Conservation (phyloP, 225 moss, liverwort and hornwort genomes). For the Pleurozium schreberi region DNA sequence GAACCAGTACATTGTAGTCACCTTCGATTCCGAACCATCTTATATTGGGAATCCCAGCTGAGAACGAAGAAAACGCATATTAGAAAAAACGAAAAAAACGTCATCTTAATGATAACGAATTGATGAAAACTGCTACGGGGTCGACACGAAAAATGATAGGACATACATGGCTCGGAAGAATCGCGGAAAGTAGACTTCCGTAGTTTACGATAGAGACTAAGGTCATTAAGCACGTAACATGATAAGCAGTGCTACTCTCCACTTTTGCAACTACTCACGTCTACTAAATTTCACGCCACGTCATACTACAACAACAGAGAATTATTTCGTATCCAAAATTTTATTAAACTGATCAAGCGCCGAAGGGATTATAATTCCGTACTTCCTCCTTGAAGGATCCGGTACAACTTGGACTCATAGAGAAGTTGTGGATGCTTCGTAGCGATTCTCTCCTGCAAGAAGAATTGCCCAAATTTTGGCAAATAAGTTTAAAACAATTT, state of each 20-base stretch:
- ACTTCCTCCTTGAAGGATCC: slow-evolving; percentile 99
- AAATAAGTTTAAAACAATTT: neutral
- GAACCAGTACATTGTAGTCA: slow-evolving; percentile 43
- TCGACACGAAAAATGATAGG: neutral
- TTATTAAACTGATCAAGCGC: neutral
- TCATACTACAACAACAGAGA: neutral
- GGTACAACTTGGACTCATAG: slow-evolving; percentile 91
- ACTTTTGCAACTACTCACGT: neutral
- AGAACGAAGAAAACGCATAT: neutral
- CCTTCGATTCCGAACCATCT: slow-evolving; percentile 38
- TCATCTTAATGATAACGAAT: too few relatives aligned
- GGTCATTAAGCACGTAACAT: neutral
- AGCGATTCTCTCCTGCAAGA: slow-evolving; percentile 64
- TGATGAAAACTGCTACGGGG: neutral
- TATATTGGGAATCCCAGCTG: slow-evolving; percentile 45
- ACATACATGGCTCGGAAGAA: neutral
- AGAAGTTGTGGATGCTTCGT: slow-evolving; percentile 91
- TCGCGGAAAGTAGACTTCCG: neutral
- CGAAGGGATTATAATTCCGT: slow-evolving; percentile 1
- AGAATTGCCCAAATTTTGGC: neutral
- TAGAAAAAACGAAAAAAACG: too few relatives aligned
- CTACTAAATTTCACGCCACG: neutral
- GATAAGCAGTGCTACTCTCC: neutral
- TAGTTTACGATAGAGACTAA: neutral
- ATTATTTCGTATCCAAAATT: neutral